Percentiles rank a stretch among this genome's conserved stretches.
phyloP scores from a whole-genome alignment of 2,329 filamentous ascomycete genomes.

The Chrysosporium keratinophilum region DNA sequence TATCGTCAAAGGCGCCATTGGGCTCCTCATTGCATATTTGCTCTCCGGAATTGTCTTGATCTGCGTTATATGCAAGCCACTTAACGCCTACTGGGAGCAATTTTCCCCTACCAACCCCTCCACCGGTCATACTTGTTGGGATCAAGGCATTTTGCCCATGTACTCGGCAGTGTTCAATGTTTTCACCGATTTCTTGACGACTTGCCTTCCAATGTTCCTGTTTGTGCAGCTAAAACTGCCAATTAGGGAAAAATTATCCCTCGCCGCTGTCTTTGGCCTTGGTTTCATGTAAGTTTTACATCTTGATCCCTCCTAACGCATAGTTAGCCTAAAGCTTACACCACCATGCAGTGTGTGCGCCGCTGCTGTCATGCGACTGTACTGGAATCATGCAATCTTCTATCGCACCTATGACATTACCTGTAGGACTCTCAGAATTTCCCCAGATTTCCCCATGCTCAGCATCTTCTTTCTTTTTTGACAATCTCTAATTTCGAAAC shows the following conservation, averaged over 20 bases:
- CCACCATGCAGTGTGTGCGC: conserved; percentile 7
- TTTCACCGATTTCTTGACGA: conserved; percentile 9
- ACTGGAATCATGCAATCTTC: conserved; percentile 5
- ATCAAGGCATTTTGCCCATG: conserved; percentile 8
- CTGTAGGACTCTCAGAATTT: not conserved
- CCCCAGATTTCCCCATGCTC: not conserved
- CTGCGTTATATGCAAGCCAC: conserved; percentile 8
- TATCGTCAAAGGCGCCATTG: conserved; percentile 5
- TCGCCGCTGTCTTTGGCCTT: conserved; percentile 7
- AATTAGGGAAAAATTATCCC: conserved; percentile 8
- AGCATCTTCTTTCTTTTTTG: not conserved
- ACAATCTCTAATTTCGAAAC: not conserved
- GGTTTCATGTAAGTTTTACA: conserved; percentile 9
- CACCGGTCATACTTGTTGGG: conserved; percentile 1
- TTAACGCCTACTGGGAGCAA: conserved; percentile 11
- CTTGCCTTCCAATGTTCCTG: conserved; percentile 9
- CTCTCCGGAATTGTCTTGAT: conserved; percentile 1
- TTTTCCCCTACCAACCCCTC: conserved; percentile 1
- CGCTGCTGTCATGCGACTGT: conserved; percentile 3
- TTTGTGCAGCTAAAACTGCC: conserved; percentile 12
- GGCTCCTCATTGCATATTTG: conserved; percentile 5
- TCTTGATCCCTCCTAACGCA: not conserved
- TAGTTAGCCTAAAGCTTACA: not conserved
- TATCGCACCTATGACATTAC: conserved; percentile 12
- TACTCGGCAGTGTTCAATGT: conserved; percentile 7